phyloP scores from a whole-genome alignment of 2,329 filamentous ascomycete species.

The Aspergillus sp. region DNA sequence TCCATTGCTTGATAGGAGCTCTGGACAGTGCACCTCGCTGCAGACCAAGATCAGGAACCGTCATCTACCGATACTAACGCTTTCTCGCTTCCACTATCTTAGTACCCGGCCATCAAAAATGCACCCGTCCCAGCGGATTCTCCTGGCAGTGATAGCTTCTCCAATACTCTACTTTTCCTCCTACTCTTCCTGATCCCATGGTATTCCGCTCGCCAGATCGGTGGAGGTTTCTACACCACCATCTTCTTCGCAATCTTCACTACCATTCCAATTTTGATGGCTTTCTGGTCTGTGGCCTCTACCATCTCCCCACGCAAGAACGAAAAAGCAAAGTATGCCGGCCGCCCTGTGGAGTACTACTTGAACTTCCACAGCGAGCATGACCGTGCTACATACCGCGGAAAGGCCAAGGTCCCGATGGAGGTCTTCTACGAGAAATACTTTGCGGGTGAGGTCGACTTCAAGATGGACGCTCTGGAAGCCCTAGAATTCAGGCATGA shows the following conservation, averaged over 20 bases:
- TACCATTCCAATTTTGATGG: constrained; percentile 73
- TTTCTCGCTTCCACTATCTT: constrained; percentile 15
- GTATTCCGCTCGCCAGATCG: constrained; percentile 79
- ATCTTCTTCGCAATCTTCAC: constrained; percentile 82
- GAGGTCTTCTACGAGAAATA: constrained; percentile 98
- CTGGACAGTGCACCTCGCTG: neutral
- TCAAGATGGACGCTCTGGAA: constrained; percentile 91
- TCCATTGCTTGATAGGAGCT: neutral
- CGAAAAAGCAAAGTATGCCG: constrained; percentile 85
- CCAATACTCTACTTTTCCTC: constrained; percentile 72
- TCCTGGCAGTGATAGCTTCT: constrained; percentile 81
- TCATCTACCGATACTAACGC: neutral
- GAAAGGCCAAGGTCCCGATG: constrained; percentile 51
- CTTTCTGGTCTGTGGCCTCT: constrained; percentile 80
- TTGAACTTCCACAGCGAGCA: constrained; percentile 50
- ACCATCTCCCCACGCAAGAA: constrained; percentile 83
- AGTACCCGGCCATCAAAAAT: constrained; percentile 92
- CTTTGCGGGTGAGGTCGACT: constrained; percentile 90
- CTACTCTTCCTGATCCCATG: constrained; percentile 70
- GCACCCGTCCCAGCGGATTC: constrained; percentile 88
- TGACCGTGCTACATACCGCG: constrained; percentile 48
- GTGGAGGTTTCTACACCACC: constrained; percentile 83
- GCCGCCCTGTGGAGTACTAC: constrained; percentile 87
- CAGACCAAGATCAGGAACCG: neutral
- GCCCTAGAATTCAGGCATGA: constrained; percentile 92